Evolutionary conservation across 768 basidiomycete genomes (phyloP), one percentile per base, ranked within the genome.

Genomic region (Mycena albidolilacea): DNA sequence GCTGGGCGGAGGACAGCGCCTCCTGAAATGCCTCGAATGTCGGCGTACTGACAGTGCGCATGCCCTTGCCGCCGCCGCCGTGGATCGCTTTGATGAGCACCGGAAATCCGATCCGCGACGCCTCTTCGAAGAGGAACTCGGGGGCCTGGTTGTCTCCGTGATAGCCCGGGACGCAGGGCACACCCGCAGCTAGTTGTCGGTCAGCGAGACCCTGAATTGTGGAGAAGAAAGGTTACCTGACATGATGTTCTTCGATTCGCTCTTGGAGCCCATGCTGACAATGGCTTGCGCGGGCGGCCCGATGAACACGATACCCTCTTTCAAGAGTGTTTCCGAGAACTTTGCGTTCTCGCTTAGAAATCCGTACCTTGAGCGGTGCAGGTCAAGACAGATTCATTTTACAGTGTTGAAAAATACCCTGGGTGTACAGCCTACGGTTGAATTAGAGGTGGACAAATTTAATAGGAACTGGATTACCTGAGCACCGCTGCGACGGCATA

Each of bases 211-310:
- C 44, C n/a, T 55, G 44, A 65, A 46, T 46, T 15, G 30, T 30
- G 7, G 15, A 41, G 50, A 21, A 55, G 37, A 38, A 59, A 17
- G 5, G 54, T 64, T 9, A 94, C 93, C 86, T 19, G 89, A 88
- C 96, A 97, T 97, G 78, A 97, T 97, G 71, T 95, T 96, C 85
- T 98, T 98, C 48, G 95, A 97, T 86, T 97, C 96, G 69, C 95
- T 95, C 86, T 98, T 98, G 0, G 95, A 97, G 1, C 97, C 97
- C 97, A 98, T 98, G 77, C 93, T 94, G 15, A 93, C 84, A 73
- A 98, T 98, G 39, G 97, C 96, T 76, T 88, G 89, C 0, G 93
- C 88, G 2, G 97, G 95, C 17, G 97, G 97, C 0, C 97, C 97
- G 72, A 98, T 96, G 79, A 97, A 98, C 3, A 93, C 89, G 74